Evolutionary conservation across 441 rosid species (phyloP), one percentile per base, ranked within the genome.

Genomic region (Pelargonium citronellum): DNA sequence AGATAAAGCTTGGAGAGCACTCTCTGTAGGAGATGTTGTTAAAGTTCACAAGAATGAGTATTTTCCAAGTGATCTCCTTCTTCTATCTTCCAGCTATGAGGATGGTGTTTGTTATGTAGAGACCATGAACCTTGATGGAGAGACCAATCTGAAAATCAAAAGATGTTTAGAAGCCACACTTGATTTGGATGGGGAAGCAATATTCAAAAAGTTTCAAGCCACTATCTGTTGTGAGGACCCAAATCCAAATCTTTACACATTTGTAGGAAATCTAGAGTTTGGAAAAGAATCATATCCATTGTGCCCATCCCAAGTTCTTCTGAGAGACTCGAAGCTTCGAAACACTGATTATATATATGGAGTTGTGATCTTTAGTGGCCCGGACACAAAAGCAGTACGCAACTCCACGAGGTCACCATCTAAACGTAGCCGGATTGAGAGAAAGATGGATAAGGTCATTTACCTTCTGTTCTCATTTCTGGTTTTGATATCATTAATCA

Each of bases 81-180:
- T 95, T 43, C 87, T 95, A 49, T 87, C 99, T 2, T 95, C 99
- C 16, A 89, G 87, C 81, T 88, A 87, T 37, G 97, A 85, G 17
- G 98, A 95, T 57, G 91, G 90, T 75, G 84, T 89, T 69, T 95
- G 99, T 89, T 95, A 95, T 71, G 99, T 95, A 51, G 99, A 95
- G 82, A 95, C 98, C 44, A 95, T 74, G 80, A 95, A 95, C 69
- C 92, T 95, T 64, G 99, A 95, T 58, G 99, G 99, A 41, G 99
- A 95, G 79, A 95, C 99, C 57, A 95, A 92, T 70, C 73, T 95
- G 84, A 95, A 95, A 74, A 75, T 87, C n/a, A 95, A 92, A 74
- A 96, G 89, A 82, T 91, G 89, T 60, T 79, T 85, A 0, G 91
- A 90, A 27, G 82, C 74, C 8, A 92, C 98, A 46, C 80, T 83